phyloP scores from a whole-genome alignment of 2,329 filamentous ascomycete species.

The Curvularia hawaiiensis region DNA sequence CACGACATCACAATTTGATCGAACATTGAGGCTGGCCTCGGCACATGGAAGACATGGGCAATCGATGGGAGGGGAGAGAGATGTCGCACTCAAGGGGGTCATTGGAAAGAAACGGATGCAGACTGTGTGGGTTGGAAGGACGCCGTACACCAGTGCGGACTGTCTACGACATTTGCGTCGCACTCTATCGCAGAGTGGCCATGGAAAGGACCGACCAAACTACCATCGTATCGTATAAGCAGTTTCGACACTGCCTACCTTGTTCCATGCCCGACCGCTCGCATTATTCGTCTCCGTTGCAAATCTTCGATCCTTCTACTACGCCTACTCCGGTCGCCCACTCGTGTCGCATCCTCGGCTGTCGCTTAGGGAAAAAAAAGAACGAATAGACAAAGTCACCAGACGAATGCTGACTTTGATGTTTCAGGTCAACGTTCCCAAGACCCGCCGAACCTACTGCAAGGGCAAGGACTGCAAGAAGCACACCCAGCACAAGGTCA shows the following conservation, averaged over 20 bases:
- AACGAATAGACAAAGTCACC: not conserved
- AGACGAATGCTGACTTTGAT: constrained; percentile 24
- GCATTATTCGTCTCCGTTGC: not conserved
- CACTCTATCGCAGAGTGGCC: too few species aligned
- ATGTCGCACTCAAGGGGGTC: not conserved
- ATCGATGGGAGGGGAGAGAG: not conserved
- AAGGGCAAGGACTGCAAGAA: constrained; percentile 90
- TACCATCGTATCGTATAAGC: not conserved
- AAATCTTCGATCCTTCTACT: not conserved
- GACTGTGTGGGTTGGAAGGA: not conserved
- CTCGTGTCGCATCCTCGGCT: constrained; percentile 12
- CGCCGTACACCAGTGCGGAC: not conserved
- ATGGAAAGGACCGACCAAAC: not conserved
- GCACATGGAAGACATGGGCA: not conserved
- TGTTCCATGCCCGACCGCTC: not conserved
- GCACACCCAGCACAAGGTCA: constrained; percentile 46
- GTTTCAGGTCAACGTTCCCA: constrained; percentile 91
- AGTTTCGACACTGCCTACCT: not conserved
- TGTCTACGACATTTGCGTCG: not conserved
- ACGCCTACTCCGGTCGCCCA: constrained; percentile 11
- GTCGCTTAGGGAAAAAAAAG: not conserved
- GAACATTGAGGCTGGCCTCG: constrained; percentile 1
- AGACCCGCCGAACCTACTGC: constrained; percentile 97
- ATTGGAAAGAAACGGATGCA: constrained; percentile 1
- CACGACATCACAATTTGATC: constrained; percentile 12